Percentiles rank a stretch among this genome's conserved stretches.
These are phyloP conservation scores for Yamadazyma blattariae DNA, from an alignment of 1,139 yeast species.

Conservation along the genomic window DNA sequence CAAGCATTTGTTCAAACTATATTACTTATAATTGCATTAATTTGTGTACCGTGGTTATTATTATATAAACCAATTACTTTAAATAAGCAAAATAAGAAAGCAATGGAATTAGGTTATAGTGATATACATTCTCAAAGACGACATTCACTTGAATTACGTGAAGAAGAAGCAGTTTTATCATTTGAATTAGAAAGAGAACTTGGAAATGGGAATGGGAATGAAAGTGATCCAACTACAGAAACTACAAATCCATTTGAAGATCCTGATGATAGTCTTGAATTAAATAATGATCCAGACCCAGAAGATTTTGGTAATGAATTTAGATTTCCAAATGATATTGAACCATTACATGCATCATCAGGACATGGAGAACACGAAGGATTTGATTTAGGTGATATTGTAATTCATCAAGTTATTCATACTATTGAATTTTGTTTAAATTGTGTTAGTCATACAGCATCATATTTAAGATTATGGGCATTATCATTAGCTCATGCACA, in stretches of 20 bases:
- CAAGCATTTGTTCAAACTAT: constrained; percentile 78
- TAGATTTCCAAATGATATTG: constrained; percentile 47
- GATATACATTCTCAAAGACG: constrained; percentile 33
- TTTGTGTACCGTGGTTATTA: constrained; percentile 94
- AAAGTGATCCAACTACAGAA: too few species aligned
- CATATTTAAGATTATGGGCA: constrained; percentile 96
- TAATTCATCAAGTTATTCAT: constrained; percentile 97
- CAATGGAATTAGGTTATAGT: constrained; percentile 32
- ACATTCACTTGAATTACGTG: constrained; percentile 32
- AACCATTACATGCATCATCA: constrained; percentile 36
- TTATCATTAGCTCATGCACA: constrained; percentile 96
- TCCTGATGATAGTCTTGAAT: constrained; percentile 11
- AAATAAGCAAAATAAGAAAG: constrained; percentile 34
- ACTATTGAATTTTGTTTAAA: constrained; percentile 97
- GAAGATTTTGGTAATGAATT: constrained; percentile 18
- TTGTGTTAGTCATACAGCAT: constrained; percentile 97
- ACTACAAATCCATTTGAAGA: too few species aligned
- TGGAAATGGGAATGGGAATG: neutral
- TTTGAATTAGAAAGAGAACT: constrained; percentile 19
- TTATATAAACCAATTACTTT: constrained; percentile 83
- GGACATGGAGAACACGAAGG: constrained; percentile 44
- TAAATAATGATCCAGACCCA: constrained; percentile 21
- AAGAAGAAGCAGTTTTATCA: constrained; percentile 28
- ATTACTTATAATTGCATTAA: constrained; percentile 70
- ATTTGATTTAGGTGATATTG: constrained; percentile 80